A percentile compares a stretch with the other conserved stretches of the same genome.
These are phyloP conservation scores for Metschnikowia peoriensis DNA, from an alignment of 805 yeast species.

Conservation along the genomic window DNA sequence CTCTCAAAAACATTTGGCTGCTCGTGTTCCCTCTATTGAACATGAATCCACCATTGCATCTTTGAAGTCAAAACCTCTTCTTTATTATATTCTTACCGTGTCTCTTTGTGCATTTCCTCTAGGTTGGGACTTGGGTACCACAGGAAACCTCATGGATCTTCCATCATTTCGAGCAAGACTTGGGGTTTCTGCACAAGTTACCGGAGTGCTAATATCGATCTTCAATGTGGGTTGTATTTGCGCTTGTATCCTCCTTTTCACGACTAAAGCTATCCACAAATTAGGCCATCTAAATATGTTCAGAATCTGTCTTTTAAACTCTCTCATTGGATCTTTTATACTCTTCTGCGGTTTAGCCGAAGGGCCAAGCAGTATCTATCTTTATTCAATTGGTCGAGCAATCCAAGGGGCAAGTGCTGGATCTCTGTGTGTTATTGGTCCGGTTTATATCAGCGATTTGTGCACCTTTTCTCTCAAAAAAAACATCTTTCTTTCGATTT, in stretches of 20 bases:
- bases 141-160: conserved; percentile 11
- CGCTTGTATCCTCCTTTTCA: conserved; percentile 5
- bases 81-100: conserved; percentile 2
- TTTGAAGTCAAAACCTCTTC: conserved; percentile 1
- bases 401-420: conserved; percentile 11
- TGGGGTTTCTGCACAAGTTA: conserved; percentile 3
- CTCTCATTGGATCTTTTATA: conserved; percentile 3
- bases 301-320: conserved; percentile 1
- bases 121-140: conserved; percentile 16
- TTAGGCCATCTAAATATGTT: conserved; percentile 7
- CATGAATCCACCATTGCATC: not conserved
- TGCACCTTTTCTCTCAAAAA: conserved; percentile 6
- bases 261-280: not conserved
- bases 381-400: conserved; percentile 4
- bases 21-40: conserved; percentile 5
- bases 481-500: not conserved
- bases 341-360: conserved; percentile 1
- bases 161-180: conserved; percentile 10
- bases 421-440: conserved; percentile 13
- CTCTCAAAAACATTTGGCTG: conserved; percentile 6
- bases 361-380: conserved; percentile 1
- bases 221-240: conserved; percentile 12
- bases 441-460: conserved; percentile 10
- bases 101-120: conserved; percentile 12
- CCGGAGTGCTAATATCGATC: conserved; percentile 5